Conservation (phyloP, 1,139 yeast species). For the Lizanozyma gosingica region DNA sequence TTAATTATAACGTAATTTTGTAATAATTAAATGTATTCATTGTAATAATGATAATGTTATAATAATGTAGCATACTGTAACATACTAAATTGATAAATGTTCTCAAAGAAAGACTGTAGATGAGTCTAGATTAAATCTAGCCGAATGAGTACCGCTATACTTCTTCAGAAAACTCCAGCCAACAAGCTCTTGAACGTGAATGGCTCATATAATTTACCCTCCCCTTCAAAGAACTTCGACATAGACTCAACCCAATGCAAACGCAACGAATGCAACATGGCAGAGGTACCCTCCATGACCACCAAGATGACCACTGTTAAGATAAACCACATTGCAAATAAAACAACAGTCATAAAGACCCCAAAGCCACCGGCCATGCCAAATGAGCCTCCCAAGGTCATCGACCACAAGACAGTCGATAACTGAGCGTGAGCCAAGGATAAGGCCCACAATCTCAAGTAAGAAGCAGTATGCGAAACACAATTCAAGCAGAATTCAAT, state of each 20-base stretch:
- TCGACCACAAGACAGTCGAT: conserved; percentile 88
- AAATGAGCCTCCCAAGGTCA: conserved; percentile 87
- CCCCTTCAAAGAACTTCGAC: conserved; percentile 97
- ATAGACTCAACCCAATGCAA: conserved; percentile 99
- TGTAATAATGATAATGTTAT: too few species aligned
- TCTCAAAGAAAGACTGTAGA: too few species aligned
- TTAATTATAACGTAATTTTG: too few species aligned
- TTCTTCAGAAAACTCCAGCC: conserved; percentile 4
- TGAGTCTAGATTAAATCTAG: too few species aligned
- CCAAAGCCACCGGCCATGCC: conserved; percentile 57
- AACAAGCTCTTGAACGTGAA: conserved; percentile 45
- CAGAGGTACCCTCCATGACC: conserved; percentile 97
- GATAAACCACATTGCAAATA: conserved; percentile 93
- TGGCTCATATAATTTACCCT: conserved; percentile 84
- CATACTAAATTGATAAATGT: too few species aligned
- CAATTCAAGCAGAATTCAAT: conserved; percentile 97
- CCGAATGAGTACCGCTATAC: too few species aligned
- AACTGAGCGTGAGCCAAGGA: conserved; percentile 96
- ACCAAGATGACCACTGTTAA: conserved; percentile 87
- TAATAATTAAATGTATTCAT: too few species aligned
- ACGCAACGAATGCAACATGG: conserved; percentile 95
- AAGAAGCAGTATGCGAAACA: conserved; percentile 97
- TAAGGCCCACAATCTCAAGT: conserved; percentile 92
- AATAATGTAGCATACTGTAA: too few species aligned
- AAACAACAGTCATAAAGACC: conserved; percentile 58